Conservation (phyloP, 257 asterid genomes). For the Catharanthus roseus region DNA sequence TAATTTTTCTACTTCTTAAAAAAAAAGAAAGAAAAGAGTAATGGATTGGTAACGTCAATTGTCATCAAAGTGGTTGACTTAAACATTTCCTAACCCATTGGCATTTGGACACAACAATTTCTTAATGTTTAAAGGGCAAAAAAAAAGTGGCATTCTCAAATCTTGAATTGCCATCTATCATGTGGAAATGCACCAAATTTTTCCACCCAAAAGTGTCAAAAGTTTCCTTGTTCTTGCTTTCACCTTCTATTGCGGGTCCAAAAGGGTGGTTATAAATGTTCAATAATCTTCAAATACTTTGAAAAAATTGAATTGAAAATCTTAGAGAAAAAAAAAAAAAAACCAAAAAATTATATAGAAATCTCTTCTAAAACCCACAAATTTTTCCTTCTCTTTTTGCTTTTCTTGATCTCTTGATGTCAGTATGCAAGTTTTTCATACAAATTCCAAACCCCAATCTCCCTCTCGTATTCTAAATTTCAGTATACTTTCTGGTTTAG, state of each 20-base stretch:
- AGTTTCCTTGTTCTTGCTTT: conserved; percentile 11
- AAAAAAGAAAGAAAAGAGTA: too few relatives aligned
- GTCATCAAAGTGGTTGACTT: conserved; percentile 13
- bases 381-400: neutral
- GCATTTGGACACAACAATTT: neutral
- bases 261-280: conserved; percentile 15
- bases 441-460: conserved; percentile 22
- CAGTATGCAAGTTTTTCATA: conserved; percentile 35
- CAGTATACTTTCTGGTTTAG: conserved; percentile 24
- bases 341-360: too few relatives aligned
- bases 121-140: too few relatives aligned
- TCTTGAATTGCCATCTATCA: neutral
- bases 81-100: neutral
- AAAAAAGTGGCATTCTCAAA: too few relatives aligned
- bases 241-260: conserved; percentile 24
- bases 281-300: neutral
- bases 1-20: too few relatives aligned
- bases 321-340: neutral
- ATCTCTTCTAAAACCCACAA: neutral
- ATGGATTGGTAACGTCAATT: conserved; percentile 1
- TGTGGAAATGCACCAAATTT: conserved; percentile 4
- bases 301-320: neutral
- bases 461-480: conserved; percentile 25
- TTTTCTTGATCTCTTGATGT: neutral
- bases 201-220: neutral